Evolutionary conservation across 352 stramenopile species (phyloP).

Genomic region (Phytophthora tentaculata): DNA sequence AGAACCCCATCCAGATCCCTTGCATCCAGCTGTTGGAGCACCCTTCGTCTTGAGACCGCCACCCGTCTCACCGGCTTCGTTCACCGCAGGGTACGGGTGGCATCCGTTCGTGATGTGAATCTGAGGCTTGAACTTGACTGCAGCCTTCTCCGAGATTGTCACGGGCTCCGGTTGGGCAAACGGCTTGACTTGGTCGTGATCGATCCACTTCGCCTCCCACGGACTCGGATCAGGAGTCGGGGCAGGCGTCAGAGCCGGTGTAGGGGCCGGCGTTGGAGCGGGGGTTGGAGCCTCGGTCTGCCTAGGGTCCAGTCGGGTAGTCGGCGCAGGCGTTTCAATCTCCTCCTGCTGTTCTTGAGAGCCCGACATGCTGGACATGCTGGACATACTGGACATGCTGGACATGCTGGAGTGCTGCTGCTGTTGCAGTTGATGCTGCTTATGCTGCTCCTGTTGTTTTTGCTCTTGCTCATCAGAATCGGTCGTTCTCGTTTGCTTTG

Average conservation of each 20-base stretch:
- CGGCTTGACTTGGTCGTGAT: constrained; percentile 22
- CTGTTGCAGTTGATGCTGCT: neutral
- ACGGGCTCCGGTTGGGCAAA: constrained; percentile 19
- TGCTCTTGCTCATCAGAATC: neutral
- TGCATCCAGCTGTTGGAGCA: constrained; percentile 20
- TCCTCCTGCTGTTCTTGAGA: constrained; percentile 2
- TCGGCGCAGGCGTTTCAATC: neutral
- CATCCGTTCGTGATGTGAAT: constrained; percentile 27
- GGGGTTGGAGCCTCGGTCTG: constrained; percentile 3
- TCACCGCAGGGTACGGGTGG: constrained; percentile 24
- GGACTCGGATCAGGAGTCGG: constrained; percentile 10
- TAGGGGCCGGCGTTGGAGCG: neutral
- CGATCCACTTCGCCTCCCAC: constrained; percentile 14
- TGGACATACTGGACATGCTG: too few species aligned
- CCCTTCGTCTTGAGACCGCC: constrained; percentile 21
- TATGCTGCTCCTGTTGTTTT: too few species aligned
- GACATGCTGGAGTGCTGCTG: too few species aligned
- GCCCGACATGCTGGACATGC: constrained; percentile 3
- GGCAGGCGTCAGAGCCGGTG: constrained; percentile 12
- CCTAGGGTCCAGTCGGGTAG: constrained; percentile 4
- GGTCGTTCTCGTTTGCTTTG: neutral
- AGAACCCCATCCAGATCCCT: constrained; percentile 36
- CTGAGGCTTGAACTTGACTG: constrained; percentile 25
- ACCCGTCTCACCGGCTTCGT: constrained; percentile 14
- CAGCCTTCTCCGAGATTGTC: constrained; percentile 23